These are phyloP conservation scores for Pseudocercospora cruenta DNA, from an alignment of 2,329 filamentous ascomycete genomes.

Conservation along the genomic window DNA sequence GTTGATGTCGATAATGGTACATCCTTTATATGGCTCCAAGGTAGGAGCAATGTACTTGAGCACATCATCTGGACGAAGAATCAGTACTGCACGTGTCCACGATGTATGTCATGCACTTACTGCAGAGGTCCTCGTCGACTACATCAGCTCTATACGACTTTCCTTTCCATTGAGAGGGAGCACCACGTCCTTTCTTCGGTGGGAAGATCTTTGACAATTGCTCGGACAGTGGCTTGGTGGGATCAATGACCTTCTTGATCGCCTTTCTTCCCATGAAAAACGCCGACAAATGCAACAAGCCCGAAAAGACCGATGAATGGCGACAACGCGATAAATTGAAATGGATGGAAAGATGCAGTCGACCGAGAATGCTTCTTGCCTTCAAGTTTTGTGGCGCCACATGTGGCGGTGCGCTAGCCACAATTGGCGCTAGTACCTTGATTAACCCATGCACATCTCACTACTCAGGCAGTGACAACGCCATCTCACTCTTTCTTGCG, in stretches of 20 bases:
- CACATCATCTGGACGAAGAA: conserved; percentile 61
- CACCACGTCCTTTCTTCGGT: not conserved
- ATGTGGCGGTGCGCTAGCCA: not conserved
- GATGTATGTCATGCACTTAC: conserved; percentile 14
- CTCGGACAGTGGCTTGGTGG: not conserved
- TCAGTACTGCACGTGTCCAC: not conserved
- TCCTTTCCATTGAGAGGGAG: not conserved
- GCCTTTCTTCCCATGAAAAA: conserved; percentile 1
- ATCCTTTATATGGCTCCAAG: conserved; percentile 71
- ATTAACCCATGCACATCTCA: not conserved
- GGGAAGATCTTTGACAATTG: not conserved
- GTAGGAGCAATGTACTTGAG: conserved; percentile 70
- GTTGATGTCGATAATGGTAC: conserved; percentile 85
- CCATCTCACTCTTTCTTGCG: not conserved
- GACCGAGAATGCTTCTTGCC: not conserved
- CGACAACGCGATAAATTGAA: not conserved
- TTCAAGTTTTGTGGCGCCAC: not conserved
- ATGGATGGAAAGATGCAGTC: not conserved
- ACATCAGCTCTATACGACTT: conserved; percentile 20
- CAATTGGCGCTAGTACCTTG: not conserved
- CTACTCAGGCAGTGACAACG: conserved; percentile 1
- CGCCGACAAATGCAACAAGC: not conserved
- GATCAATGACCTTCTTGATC: not conserved
- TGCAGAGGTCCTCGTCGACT: conserved; percentile 29
- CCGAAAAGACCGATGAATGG: not conserved